phyloP scores from a whole-genome alignment of 2,329 filamentous ascomycete genomes.

The Cadophora malorum region DNA sequence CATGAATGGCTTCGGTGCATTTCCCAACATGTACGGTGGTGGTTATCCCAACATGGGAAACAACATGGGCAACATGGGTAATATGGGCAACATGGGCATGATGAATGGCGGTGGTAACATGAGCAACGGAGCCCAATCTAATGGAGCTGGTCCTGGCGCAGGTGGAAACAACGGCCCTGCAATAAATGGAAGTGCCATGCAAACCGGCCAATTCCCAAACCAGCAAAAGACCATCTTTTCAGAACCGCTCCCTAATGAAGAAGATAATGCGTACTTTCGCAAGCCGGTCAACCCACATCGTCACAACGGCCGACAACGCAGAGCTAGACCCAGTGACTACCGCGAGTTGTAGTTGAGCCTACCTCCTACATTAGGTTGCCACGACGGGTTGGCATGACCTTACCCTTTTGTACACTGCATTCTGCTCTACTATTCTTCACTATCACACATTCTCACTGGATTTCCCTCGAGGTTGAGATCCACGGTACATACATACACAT shows the following conservation, averaged over 20 bases:
- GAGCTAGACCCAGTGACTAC: conserved; percentile 88
- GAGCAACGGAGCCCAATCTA: conserved; percentile 9
- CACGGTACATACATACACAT: conserved; percentile 2
- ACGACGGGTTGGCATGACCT: neutral
- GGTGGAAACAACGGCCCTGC: conserved; percentile 27
- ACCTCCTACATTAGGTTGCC: neutral
- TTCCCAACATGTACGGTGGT: conserved; percentile 13
- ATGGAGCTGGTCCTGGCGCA: conserved; percentile 7
- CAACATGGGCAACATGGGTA: conserved; percentile 45
- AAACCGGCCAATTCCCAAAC: conserved; percentile 55
- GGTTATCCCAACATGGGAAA: conserved; percentile 47
- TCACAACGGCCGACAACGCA: conserved; percentile 80
- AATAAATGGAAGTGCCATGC: conserved; percentile 39
- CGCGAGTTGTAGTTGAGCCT: conserved; percentile 67
- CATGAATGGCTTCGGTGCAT: conserved; percentile 47
- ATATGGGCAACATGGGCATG: conserved; percentile 37
- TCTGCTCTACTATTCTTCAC: neutral
- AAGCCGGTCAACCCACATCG: conserved; percentile 95
- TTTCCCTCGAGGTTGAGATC: neutral
- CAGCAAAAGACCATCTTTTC: conserved; percentile 58
- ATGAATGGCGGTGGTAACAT: conserved; percentile 24
- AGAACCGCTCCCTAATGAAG: conserved; percentile 64
- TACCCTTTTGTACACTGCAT: neutral
- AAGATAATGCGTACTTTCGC: conserved; percentile 92
- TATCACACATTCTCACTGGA: neutral